Base-by-base conservation (phyloP, 495 filamentous ascomycete species). In the Talaromyces ruber region DNA sequence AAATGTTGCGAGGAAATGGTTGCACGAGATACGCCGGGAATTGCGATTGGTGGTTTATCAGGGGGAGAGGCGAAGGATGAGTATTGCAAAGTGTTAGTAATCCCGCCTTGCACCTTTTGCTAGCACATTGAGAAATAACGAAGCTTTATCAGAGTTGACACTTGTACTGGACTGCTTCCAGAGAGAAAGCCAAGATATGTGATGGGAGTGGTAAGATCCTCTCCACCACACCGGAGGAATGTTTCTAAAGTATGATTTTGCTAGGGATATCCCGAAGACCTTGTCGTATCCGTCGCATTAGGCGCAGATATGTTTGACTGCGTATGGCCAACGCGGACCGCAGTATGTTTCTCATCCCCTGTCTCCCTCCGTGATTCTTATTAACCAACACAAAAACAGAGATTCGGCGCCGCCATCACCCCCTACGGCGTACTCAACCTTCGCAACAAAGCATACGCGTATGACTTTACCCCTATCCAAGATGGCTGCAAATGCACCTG, bases 281-380 rank as follows among this genome's bases (percentile, higher is more conserved):
- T 98, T 59, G 79, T 98, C 12, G 91, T 98, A 14, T 92, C 90
- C 58, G 81, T 96, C 12, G 94, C 94, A 11, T 82, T 98, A 5
- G 94, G 94, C 4, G 94, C 95, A 24, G 94, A 98, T 70, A 98
- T 98, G 95, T 98, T 98, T 72, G 94, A 98, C 76, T 98, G 95
- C 68, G 94, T 98, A 6, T 98, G 95, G 95, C 95, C 93, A 7
- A 98, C 94, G 25, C 82, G 94, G 45, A 98, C 94, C 25, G 94
- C 95, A 12, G 85, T 84, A 76, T 67, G 75, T 67, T 12, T 50
- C 59, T 58, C 18, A 28, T 29, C 2, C 1, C 59, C 39, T 53
- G n/a, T 58, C 22, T 37, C 30, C 22, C 12, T 11, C 4, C 52
- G 25, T 16, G 43, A 61, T 12, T 50, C 6, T 2, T 59, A 22